Evolutionary conservation across 495 filamentous ascomycete species (phyloP).

Genomic region (Penicillium paxilli): DNA sequence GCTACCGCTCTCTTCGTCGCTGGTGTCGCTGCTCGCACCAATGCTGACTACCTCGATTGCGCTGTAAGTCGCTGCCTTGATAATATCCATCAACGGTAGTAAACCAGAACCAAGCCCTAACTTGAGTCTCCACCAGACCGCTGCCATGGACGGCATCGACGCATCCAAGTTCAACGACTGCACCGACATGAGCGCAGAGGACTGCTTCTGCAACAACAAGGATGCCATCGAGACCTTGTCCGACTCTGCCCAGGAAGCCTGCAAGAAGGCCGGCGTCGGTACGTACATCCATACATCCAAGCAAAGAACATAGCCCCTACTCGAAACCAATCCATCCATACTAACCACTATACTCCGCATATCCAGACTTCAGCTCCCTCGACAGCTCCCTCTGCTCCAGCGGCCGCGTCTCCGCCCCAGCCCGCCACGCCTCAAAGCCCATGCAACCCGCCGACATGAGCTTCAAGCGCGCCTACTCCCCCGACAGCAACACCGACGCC

Average conservation of each 20-base stretch:
- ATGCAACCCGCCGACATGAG: slow-evolving; percentile 18
- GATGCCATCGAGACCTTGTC: slow-evolving; percentile 7
- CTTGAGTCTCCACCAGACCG: slow-evolving; percentile 15
- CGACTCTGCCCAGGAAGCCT: slow-evolving; percentile 3
- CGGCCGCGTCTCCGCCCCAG: slow-evolving; percentile 3
- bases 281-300: not conserved
- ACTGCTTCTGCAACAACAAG: slow-evolving; percentile 24
- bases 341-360: not conserved
- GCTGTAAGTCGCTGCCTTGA: slow-evolving; percentile 23
- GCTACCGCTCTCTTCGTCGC: slow-evolving; percentile 17
- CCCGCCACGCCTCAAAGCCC: slow-evolving; percentile 23
- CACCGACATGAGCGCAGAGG: slow-evolving; percentile 6
- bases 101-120: not conserved
- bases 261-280: slow-evolving; percentile 15
- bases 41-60: slow-evolving; percentile 9
- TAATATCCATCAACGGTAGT: too few relatives aligned
- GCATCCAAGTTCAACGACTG: slow-evolving; percentile 8
- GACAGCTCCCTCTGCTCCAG: slow-evolving; percentile 7
- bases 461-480: slow-evolving; percentile 22
- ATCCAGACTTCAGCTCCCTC: slow-evolving; percentile 9
- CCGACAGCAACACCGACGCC: not conserved
- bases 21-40: slow-evolving; percentile 12
- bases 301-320: too few relatives aligned
- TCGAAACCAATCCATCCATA: not conserved
- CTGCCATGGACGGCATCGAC: slow-evolving; percentile 5